Conservation (phyloP, 2,329 filamentous ascomycete genomes). For the Colletotrichum lindemuthianum region DNA sequence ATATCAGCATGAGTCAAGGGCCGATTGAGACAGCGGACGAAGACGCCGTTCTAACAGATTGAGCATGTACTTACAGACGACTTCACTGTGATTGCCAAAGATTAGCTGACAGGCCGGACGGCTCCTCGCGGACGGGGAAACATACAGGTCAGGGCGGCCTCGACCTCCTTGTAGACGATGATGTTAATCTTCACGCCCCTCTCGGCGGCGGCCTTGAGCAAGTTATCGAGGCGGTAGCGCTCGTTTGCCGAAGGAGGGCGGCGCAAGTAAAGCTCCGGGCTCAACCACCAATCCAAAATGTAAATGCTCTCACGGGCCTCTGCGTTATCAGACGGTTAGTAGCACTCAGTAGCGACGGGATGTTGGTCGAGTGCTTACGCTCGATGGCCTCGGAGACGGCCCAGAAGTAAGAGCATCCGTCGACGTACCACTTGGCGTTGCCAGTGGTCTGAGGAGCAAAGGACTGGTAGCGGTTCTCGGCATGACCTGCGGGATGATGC, state of each 20-base stretch:
- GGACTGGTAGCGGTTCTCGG: slow-evolving; percentile 66
- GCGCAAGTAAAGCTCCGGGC: slow-evolving; percentile 86
- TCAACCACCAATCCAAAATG: slow-evolving; percentile 93
- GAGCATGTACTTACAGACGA: slow-evolving; percentile 56
- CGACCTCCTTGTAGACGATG: slow-evolving; percentile 93
- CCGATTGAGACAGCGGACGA: neutral
- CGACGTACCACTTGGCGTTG: slow-evolving; percentile 88
- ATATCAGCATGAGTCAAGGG: slow-evolving; percentile 22
- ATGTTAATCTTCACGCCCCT: slow-evolving; percentile 86
- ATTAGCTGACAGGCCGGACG: slow-evolving; percentile 31
- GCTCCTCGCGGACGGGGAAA: slow-evolving; percentile 48
- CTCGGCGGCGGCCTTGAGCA: slow-evolving; percentile 84
- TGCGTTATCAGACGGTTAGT: slow-evolving; percentile 41
- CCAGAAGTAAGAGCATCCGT: slow-evolving; percentile 86
- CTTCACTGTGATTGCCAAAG: slow-evolving; percentile 44
- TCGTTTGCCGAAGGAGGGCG: slow-evolving; percentile 85
- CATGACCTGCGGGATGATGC: slow-evolving; percentile 53
- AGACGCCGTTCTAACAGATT: slow-evolving; percentile 37
- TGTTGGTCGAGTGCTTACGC: slow-evolving; percentile 47
- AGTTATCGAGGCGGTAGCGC: slow-evolving; percentile 82
- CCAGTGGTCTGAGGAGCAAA: slow-evolving; percentile 80
- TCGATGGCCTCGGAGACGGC: slow-evolving; percentile 84
- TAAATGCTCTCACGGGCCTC: slow-evolving; percentile 81
- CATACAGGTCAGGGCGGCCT: slow-evolving; percentile 82
- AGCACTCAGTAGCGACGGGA: neutral